Evolutionary conservation across 208 protist genomes (phyloP).

Genomic region (Sergeia podlipaevii): DNA sequence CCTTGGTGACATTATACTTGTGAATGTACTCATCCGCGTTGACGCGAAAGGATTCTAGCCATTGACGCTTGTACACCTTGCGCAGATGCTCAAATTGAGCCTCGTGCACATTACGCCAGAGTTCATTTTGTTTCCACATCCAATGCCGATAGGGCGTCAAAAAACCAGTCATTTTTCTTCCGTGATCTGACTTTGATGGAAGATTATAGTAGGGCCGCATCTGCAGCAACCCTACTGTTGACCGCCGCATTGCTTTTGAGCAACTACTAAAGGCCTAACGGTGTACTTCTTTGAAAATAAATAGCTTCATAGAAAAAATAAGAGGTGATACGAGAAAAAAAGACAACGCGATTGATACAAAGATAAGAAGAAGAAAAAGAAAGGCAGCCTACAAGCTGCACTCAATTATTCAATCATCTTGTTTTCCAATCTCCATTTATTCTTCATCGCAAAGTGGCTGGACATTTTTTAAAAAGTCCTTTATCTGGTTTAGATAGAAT

Average conservation of each 20-base stretch:
- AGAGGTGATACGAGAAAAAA: constrained; percentile 2
- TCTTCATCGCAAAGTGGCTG: too few relatives aligned
- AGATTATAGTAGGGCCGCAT: constrained; percentile 88
- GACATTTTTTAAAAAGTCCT: too few relatives aligned
- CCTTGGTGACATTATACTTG: constrained; percentile 93
- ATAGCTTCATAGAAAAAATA: neutral
- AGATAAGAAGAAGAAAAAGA: constrained; percentile 2
- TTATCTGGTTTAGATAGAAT: too few relatives aligned
- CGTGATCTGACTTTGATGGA: constrained; percentile 79
- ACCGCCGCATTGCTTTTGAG: constrained; percentile 38
- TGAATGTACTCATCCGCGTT: constrained; percentile 93
- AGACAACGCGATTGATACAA: constrained; percentile 3
- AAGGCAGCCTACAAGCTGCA: neutral
- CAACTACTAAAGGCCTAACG: neutral
- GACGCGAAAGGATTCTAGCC: constrained; percentile 89
- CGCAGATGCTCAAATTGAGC: constrained; percentile 91
- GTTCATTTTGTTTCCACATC: constrained; percentile 93
- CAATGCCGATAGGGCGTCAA: constrained; percentile 88
- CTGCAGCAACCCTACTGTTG: constrained; percentile 27
- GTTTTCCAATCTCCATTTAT: too few relatives aligned
- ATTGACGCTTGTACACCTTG: constrained; percentile 91
- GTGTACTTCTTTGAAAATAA: neutral
- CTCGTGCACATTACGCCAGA: constrained; percentile 91
- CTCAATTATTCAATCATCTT: too few relatives aligned
- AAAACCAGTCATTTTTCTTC: constrained; percentile 86